Evolutionary conservation across 805 yeast genomes (phyloP).

Genomic region (Ogataea pilisensis): DNA sequence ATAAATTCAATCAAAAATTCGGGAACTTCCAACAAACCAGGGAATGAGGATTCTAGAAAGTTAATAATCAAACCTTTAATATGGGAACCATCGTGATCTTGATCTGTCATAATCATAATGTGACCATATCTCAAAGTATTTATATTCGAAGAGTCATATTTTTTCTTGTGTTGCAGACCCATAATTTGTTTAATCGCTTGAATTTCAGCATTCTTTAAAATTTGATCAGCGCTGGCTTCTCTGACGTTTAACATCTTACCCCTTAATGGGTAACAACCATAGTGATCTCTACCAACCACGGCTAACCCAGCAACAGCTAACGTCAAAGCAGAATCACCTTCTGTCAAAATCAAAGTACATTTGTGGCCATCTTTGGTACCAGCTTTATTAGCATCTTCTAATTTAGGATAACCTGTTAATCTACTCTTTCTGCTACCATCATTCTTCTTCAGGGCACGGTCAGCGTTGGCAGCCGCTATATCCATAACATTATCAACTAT

Average conservation of each 20-base stretch:
- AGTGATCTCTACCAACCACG: conserved; percentile 91
- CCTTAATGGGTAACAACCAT: conserved; percentile 92
- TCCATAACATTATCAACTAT: conserved; percentile 72
- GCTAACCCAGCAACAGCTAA: conserved; percentile 91
- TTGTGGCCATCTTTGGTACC: conserved; percentile 90
- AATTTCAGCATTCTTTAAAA: conserved; percentile 88
- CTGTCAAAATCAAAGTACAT: conserved; percentile 91
- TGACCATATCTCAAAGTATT: conserved; percentile 87
- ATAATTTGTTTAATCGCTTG: conserved; percentile 93
- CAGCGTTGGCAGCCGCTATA: conserved; percentile 85
- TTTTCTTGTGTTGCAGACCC: conserved; percentile 90
- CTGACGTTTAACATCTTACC: conserved; percentile 95
- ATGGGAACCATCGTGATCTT: conserved; percentile 98
- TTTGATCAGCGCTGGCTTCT: conserved; percentile 95
- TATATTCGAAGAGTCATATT: conserved; percentile 57
- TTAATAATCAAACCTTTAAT: conserved; percentile 94
- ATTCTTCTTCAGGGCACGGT: conserved; percentile 77
- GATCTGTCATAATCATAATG: conserved; percentile 99
- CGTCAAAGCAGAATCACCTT: conserved; percentile 94
- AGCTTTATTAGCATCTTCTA: conserved; percentile 94
- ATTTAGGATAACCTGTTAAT: conserved; percentile 81
- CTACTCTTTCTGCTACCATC: conserved; percentile 85
- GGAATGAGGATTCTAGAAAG: conserved; percentile 89
- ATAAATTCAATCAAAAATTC: conserved; percentile 92
- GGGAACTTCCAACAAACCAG: conserved; percentile 85